Evolutionary conservation across 495 filamentous ascomycete species (phyloP).

Genomic region (Parathielavia hyrcaniae): DNA sequence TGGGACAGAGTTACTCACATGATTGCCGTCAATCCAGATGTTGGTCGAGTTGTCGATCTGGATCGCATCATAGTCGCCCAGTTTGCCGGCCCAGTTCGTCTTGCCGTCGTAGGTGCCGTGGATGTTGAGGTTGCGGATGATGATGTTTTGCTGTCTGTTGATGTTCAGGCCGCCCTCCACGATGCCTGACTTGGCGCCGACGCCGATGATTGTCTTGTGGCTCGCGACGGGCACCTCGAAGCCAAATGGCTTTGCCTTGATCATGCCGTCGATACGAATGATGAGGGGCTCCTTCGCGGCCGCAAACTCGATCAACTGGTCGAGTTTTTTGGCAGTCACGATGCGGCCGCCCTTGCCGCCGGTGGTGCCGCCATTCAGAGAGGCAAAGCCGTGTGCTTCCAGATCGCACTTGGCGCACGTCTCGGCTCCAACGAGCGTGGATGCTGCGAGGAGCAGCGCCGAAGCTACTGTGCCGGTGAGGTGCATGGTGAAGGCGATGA

Average conservation of each 20-base stretch:
- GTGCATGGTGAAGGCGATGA: constrained; percentile 1
- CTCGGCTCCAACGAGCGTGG: neutral
- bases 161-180: neutral
- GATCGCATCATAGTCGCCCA: neutral
- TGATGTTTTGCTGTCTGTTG: neutral
- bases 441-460: neutral
- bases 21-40: neutral
- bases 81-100: neutral
- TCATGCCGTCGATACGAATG: neutral
- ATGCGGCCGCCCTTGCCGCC: constrained; percentile 1
- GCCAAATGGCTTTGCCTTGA: constrained; percentile 1
- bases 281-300: neutral
- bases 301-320: neutral
- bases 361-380: neutral
- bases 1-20: neutral
- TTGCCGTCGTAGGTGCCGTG: constrained; percentile 1
- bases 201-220: neutral
- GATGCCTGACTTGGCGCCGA: neutral
- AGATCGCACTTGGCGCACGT: neutral
- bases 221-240: constrained; percentile 1
- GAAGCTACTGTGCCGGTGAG: neutral
- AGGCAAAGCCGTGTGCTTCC: neutral
- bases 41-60: neutral
- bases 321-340: neutral
- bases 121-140: neutral